phyloP scores from a whole-genome alignment of 2,329 filamentous ascomycete species.

The Nemania diffusa region DNA sequence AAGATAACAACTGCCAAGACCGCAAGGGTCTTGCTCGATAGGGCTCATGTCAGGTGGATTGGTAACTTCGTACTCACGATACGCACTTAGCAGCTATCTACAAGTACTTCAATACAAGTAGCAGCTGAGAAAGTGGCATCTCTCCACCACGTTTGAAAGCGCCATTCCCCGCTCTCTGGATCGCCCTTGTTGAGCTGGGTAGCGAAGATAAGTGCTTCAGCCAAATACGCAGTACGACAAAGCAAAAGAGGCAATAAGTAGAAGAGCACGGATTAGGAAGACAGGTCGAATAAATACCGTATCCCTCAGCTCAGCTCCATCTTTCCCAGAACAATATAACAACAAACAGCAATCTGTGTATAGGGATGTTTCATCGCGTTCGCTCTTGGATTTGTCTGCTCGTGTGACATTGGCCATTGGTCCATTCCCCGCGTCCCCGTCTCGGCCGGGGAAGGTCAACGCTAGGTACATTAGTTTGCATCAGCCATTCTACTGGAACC shows the following conservation, averaged over 20 bases:
- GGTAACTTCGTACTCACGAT: not conserved
- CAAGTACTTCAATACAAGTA: not conserved
- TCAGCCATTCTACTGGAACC: constrained; percentile 8
- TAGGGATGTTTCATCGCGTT: not conserved
- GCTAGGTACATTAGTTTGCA: constrained; percentile 17
- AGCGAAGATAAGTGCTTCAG: not conserved
- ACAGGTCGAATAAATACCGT: not conserved
- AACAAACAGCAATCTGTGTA: too few species aligned
- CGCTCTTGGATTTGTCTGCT: not conserved
- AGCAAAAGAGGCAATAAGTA: not conserved
- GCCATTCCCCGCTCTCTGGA: not conserved
- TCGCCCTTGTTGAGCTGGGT: not conserved
- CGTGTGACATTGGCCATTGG: not conserved
- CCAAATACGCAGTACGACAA: not conserved
- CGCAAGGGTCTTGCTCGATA: constrained; percentile 16
- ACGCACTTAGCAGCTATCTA: not conserved
- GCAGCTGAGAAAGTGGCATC: constrained; percentile 2
- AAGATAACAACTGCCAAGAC: constrained; percentile 30
- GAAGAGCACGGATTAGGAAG: not conserved
- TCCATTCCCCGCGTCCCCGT: constrained; percentile 23
- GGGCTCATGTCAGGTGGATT: constrained; percentile 2
- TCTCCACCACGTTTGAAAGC: not conserved
- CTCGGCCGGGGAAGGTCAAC: constrained; percentile 12
- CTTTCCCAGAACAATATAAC: not conserved
- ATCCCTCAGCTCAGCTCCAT: not conserved